Evolutionary conservation across 1,284 basidiomycete genomes (phyloP).

Genomic region (Trichosporon faecale): DNA sequence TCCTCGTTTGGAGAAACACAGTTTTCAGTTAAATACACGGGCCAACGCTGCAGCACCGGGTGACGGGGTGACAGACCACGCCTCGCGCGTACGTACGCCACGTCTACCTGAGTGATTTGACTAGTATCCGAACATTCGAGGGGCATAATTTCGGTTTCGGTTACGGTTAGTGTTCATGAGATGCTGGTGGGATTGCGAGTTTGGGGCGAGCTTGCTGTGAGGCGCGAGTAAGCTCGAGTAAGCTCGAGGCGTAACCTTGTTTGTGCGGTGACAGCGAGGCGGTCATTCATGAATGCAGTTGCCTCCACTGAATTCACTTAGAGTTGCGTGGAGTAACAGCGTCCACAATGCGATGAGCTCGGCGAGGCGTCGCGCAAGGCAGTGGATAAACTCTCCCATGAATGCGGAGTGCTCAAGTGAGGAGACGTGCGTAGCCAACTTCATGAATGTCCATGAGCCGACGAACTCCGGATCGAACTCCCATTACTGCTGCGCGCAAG

Average conservation of each 20-base stretch:
- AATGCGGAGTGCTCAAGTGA: neutral
- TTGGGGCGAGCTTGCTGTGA: neutral
- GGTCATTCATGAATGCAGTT: neutral
- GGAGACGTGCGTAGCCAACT: neutral
- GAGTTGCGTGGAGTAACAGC: neutral
- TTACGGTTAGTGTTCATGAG: constrained; percentile 9
- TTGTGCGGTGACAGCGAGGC: neutral
- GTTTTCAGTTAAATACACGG: constrained; percentile 3
- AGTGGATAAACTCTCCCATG: neutral
- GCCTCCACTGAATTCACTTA: neutral
- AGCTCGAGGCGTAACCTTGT: constrained; percentile 2
- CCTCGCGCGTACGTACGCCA: neutral
- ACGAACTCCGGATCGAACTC: neutral
- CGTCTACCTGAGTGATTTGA: neutral
- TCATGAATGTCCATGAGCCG: neutral
- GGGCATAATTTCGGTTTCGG: neutral
- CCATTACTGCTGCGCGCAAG: neutral
- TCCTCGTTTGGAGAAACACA: neutral
- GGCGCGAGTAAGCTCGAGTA: neutral
- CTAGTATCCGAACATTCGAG: neutral
- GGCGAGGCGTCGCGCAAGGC: no score
- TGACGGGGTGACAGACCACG: constrained; percentile 1
- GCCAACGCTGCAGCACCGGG: neutral
- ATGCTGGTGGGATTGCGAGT: neutral
- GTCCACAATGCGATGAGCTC: neutral